Base-by-base conservation (phyloP, 805 yeast species). In the Blastobotrys peoriensis region DNA sequence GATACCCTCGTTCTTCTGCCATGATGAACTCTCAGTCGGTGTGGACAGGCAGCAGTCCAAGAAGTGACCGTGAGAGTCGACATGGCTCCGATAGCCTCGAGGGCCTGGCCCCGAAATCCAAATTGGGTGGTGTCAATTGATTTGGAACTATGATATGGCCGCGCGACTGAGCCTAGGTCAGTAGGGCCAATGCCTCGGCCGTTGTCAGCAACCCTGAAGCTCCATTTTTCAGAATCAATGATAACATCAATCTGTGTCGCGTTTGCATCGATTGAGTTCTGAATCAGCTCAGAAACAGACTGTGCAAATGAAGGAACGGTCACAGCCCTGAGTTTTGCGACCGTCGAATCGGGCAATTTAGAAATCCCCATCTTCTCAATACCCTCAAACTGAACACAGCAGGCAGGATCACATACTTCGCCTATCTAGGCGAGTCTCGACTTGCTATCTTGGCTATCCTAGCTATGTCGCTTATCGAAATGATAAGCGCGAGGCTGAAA, bases 121-220 rank as follows among this genome's bases (percentile, higher is more conserved):
- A 38, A 48, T 44, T 45, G 4, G 8, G 21, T 34, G n/a, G 8
- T 34, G 10, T 16, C 37, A 6, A 8, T n/a, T 8, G 37, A 34
- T 52, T 78, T 80, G 0, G 83, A 76, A 1, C 83, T 78, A 45
- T 55, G 58, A 52, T 69, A 59, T 5, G 67, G 55, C 8, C 43
- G 38, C 0, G 80, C 82, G 1, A 79, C 52, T 1, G 38, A 20
- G 2, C 49, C 52, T 47, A 84, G 46, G 36, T 76, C 78, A 0
- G 54, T 64, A 0, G 71, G 70, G 2, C 47, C 25, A 3, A 86
- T 71, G 0, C 94, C 94, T 1, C 1, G 2, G 0, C 95, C 95
- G 58, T 86, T 63, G 58, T 86, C 95, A 1, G 42, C 43, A 1
- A 81, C 75, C 4, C 44, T 37, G 18, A 60, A 35, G 9, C 43